A percentile compares a stretch with the other conserved stretches of the same genome.
These are phyloP conservation scores for Elongisporangium undulatum DNA, from an alignment of 352 stramenopile species.

Conservation along the genomic window DNA sequence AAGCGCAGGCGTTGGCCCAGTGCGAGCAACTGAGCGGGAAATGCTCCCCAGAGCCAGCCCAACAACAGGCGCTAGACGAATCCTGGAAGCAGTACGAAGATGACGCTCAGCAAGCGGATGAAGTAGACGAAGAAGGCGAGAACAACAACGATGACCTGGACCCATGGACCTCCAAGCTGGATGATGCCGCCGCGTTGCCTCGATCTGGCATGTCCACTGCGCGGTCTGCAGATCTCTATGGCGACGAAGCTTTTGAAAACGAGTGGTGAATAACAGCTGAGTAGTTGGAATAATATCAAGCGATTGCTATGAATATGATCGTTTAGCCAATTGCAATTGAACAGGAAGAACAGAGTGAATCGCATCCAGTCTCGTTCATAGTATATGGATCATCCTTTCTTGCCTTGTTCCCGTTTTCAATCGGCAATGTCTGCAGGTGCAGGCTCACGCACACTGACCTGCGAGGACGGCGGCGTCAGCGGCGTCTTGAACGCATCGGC, in stretches of 20 bases:
- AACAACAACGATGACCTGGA: constrained; percentile 13
- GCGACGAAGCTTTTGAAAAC: constrained; percentile 51
- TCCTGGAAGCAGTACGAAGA: constrained; percentile 30
- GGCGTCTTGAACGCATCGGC: constrained; percentile 45
- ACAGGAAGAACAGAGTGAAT: too few species aligned
- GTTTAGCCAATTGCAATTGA: too few species aligned
- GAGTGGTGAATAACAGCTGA: constrained; percentile 21
- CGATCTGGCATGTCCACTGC: neutral
- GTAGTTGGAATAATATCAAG: too few species aligned
- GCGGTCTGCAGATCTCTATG: constrained; percentile 30
- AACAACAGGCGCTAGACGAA: neutral
- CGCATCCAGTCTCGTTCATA: too few species aligned
- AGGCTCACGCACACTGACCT: neutral
- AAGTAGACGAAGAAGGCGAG: constrained; percentile 15
- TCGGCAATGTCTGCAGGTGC: neutral
- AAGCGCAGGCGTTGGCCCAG: neutral
- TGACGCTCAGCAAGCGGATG: constrained; percentile 3
- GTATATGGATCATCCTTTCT: too few species aligned
- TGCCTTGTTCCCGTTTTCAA: neutral
- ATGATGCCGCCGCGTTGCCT: neutral
- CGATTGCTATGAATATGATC: too few species aligned
- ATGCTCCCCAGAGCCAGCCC: neutral
- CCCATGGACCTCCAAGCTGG: neutral
- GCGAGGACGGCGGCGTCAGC: neutral
- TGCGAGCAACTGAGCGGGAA: neutral